Evolutionary conservation across 192 early-diverging fungal species (phyloP), one percentile per base, ranked within the genome.

Genomic region (Umbelopsis ramanniana): DNA sequence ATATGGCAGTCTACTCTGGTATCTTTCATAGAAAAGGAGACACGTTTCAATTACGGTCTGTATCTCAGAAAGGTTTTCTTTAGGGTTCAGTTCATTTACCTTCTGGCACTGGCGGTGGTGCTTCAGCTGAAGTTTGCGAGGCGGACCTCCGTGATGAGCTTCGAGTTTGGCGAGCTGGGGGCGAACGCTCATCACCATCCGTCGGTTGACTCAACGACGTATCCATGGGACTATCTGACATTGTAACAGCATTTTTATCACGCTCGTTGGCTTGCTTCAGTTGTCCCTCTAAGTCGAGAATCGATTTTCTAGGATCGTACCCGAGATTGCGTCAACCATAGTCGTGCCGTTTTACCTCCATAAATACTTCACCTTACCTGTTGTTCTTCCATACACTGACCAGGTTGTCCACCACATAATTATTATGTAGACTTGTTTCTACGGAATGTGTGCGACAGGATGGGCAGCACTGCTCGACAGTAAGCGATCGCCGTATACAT

Each of bases 401-500:
- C 19, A 76, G 21, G 35, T 78, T 67, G 21, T 80, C 79, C 23
- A 76, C 43, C 5, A 60, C 68, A 23, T 66, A 71, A 35, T 80
- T 80, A 45, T 75, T 72, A 47, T 75, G 71, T 4, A 80, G 69
- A 19, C 76, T 35, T 35, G 37, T 63, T 22, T 80, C 82, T 29
- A 69, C 19, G 21, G 71, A 46, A 1, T 73, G 46, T n/a, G n/a
- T 46, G 19, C 91, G 76, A 60, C 93, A 94, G 8, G 87, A 82
- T 7, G 93, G 93, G 55, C 93, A 94, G 45, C 75, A 78, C 24
- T 80, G 82, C 60, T 90, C 88, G 40, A 81, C 79, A 35, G 77
- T 78, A 29, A 93, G 74, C 55, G 83, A 83, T 40, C 90, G 79
- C 0, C 93, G 87, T 9, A 93, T 86, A 68, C 93, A 94, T 17